phyloP scores from a whole-genome alignment of 768 basidiomycete species.

The Lentinula aciculospora region DNA sequence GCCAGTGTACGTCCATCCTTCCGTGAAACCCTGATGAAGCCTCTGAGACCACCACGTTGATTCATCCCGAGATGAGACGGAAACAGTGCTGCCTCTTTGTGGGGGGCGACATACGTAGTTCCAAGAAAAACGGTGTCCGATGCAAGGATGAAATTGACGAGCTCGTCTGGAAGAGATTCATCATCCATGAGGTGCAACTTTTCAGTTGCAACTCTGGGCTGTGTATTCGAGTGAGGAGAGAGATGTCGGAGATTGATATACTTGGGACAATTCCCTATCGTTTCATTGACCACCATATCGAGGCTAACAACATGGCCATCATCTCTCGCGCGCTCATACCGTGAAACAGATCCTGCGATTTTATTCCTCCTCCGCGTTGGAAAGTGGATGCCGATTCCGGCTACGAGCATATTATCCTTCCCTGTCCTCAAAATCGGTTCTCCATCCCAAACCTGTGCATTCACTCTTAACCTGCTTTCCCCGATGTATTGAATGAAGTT shows the following conservation, averaged over 20 bases:
- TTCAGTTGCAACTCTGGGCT: slow-evolving; percentile 32
- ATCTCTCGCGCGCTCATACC: slow-evolving; percentile 20
- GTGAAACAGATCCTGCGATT: slow-evolving; percentile 44
- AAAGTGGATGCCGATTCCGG: slow-evolving; percentile 58
- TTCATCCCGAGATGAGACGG: slow-evolving; percentile 63
- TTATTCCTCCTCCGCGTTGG: slow-evolving; percentile 56
- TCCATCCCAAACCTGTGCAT: slow-evolving; percentile 39
- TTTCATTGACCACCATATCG: slow-evolving; percentile 44
- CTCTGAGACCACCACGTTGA: slow-evolving; percentile 54
- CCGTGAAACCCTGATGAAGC: slow-evolving; percentile 54
- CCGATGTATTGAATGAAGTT: slow-evolving; percentile 37
- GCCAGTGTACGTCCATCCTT: slow-evolving; percentile 49
- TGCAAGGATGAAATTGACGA: slow-evolving; percentile 39
- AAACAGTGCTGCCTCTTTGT: slow-evolving; percentile 28
- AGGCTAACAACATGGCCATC: slow-evolving; percentile 22
- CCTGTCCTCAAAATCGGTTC: slow-evolving; percentile 46
- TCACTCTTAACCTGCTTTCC: slow-evolving; percentile 31
- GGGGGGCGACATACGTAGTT: slow-evolving; percentile 38
- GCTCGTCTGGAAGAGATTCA: slow-evolving; percentile 43
- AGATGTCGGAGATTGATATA: slow-evolving; percentile 59
- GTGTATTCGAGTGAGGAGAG: slow-evolving; percentile 30
- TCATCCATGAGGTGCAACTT: slow-evolving; percentile 22
- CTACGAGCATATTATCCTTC: slow-evolving; percentile 30
- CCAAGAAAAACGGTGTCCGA: slow-evolving; percentile 55
- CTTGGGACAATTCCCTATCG: slow-evolving; percentile 68